Percentiles rank a stretch among this genome's conserved stretches.
These are phyloP conservation scores for Pythium scleroteichum DNA, from an alignment of 352 stramenopile species.

Conservation along the genomic window DNA sequence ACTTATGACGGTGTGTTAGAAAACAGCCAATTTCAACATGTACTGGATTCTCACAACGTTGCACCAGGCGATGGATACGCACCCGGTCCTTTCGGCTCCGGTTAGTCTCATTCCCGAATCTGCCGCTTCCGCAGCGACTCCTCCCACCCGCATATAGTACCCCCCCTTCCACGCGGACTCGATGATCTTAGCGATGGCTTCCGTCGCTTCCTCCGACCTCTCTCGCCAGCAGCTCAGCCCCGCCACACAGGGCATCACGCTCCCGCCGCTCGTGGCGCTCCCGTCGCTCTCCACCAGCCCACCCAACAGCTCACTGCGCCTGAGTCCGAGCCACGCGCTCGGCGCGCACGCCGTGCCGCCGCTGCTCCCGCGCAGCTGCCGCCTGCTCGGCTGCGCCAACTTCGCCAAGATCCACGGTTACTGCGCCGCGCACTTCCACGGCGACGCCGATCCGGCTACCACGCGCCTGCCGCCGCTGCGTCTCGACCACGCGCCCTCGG, in stretches of 20 bases:
- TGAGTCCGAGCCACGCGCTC: slow-evolving; percentile 7
- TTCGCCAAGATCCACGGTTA: slow-evolving; percentile 69
- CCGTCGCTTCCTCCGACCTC: slow-evolving; percentile 5
- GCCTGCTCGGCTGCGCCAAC: slow-evolving; percentile 53
- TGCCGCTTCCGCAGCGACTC: slow-evolving; percentile 1
- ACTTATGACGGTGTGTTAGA: no score
- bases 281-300: slow-evolving; percentile 47
- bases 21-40: slow-evolving; percentile 13
- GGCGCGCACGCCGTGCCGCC: slow-evolving; percentile 32
- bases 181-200: slow-evolving; percentile 22
- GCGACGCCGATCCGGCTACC: slow-evolving; percentile 9
- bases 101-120: slow-evolving; percentile 19
- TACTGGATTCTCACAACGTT: slow-evolving; percentile 25
- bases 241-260: slow-evolving; percentile 8
- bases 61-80: slow-evolving; percentile 22
- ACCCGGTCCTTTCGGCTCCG: background rate
- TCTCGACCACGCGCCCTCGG: slow-evolving; percentile 17
- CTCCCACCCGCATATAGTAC: background rate
- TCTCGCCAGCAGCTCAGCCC: background rate
- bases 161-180: no score
- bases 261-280: slow-evolving; percentile 24
- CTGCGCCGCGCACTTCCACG: slow-evolving; percentile 62
- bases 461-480: slow-evolving; percentile 24
- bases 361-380: slow-evolving; percentile 47
- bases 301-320: slow-evolving; percentile 27